These are phyloP conservation scores for Paecilomyces dactylethromorphus DNA, from an alignment of 2,329 filamentous ascomycete species.

Conservation along the genomic window DNA sequence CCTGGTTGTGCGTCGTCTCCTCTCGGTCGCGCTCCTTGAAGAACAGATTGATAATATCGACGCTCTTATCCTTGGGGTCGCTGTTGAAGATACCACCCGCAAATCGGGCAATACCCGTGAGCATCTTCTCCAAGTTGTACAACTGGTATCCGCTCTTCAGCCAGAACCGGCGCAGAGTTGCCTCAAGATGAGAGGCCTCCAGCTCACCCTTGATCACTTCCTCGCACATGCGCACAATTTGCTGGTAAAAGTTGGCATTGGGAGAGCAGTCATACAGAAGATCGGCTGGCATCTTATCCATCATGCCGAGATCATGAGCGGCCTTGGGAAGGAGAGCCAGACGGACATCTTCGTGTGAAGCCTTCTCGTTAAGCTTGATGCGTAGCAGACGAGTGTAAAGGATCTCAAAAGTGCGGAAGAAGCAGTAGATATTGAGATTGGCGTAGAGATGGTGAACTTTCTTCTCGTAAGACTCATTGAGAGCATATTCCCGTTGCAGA, in stretches of 20 bases:
- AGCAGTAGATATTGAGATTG: slow-evolving; percentile 87
- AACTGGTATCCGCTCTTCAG: slow-evolving; percentile 85
- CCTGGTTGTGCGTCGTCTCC: slow-evolving; percentile 80
- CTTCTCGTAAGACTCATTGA: slow-evolving; percentile 74
- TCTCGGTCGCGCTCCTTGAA: slow-evolving; percentile 73
- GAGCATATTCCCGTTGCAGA: slow-evolving; percentile 60
- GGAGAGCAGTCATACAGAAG: slow-evolving; percentile 65
- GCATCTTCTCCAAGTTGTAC: slow-evolving; percentile 85
- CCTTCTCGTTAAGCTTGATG: slow-evolving; percentile 71
- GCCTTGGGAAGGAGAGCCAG: slow-evolving; percentile 71
- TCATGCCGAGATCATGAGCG: slow-evolving; percentile 74
- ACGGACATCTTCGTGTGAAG: slow-evolving; percentile 66
- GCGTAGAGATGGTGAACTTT: slow-evolving; percentile 83
- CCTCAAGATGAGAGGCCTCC: slow-evolving; percentile 78
- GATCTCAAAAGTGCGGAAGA: slow-evolving; percentile 89
- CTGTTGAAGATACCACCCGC: slow-evolving; percentile 76
- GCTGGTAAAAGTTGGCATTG: slow-evolving; percentile 71
- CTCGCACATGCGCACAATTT: slow-evolving; percentile 78
- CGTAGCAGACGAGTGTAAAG: slow-evolving; percentile 77
- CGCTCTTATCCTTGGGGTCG: slow-evolving; percentile 88
- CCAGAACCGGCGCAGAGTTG: slow-evolving; percentile 86
- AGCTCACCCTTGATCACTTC: slow-evolving; percentile 77
- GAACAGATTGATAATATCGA: slow-evolving; percentile 83
- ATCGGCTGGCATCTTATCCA: slow-evolving; percentile 66
- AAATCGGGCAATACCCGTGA: slow-evolving; percentile 73